Conservation (phyloP, 2,329 filamentous ascomycete genomes). For the Teratosphaeria destructans region DNA sequence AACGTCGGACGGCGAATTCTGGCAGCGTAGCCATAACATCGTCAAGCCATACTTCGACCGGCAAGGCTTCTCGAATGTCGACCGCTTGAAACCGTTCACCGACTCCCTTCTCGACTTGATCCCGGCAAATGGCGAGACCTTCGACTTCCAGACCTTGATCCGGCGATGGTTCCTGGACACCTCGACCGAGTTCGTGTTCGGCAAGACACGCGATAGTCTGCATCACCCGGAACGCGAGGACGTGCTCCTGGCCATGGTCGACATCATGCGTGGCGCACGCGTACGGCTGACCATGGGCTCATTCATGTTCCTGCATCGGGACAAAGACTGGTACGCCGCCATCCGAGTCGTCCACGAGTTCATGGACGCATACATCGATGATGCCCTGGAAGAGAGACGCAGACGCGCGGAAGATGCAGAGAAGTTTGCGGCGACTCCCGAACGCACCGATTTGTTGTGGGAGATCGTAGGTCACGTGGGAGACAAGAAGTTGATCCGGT, state of each 20-base stretch:
- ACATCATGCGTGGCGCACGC: neutral
- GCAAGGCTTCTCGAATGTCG: slow-evolving; percentile 17
- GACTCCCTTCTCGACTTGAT: neutral
- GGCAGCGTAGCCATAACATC: slow-evolving; percentile 13
- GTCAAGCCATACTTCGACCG: slow-evolving; percentile 19
- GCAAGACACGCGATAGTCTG: slow-evolving; percentile 15
- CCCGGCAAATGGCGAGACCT: slow-evolving; percentile 9
- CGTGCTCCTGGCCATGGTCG: neutral
- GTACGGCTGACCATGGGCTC: neutral
- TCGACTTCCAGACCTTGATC: slow-evolving; percentile 24
- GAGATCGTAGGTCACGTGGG: neutral
- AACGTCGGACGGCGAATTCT: slow-evolving; percentile 18
- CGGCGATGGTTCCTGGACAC: slow-evolving; percentile 27
- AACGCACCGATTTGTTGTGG: neutral
- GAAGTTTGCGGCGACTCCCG: neutral
- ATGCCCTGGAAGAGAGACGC: neutral
- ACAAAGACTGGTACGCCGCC: neutral
- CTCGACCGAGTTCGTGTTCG: slow-evolving; percentile 27
- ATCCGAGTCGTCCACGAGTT: neutral
- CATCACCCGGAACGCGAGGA: neutral
- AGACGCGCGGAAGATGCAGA: neutral
- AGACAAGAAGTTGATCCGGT: neutral
- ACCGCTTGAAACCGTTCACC: slow-evolving; percentile 4
- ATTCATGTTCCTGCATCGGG: neutral
- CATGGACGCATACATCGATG: neutral